Base-by-base conservation (phyloP, 2,329 filamentous ascomycete species). In the Rhinocladiella similis region DNA sequence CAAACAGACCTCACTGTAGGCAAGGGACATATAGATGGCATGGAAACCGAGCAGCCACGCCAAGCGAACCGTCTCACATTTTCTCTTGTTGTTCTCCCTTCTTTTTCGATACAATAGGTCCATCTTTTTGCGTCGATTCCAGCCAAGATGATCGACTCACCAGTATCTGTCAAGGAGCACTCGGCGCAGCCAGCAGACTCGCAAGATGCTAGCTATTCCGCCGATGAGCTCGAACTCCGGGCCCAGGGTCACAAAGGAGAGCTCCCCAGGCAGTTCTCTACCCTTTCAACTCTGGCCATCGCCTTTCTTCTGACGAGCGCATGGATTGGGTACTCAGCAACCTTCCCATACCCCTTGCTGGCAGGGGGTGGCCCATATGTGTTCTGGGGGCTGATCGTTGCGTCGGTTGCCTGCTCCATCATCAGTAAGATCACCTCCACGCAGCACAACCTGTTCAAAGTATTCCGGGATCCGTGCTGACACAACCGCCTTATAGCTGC, bases 221-320 rank as follows among this genome's bases (percentile, higher is more conserved):
- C 52, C 9, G 56, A 59, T 22, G 56, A 56, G 29, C 16, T 48
- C 18, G 27, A 43, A 25, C 47, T 59, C n/a, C 47, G 52, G 18
- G 42, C 48, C 9, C 56, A 59, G 27, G 56, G 56, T 19, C 56
- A 59, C 35, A 50, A 16, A 1, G 56, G 53, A 14, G 56, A 56
- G 46, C 57, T 67, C 12, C 65, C 63, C 2, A 56, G 61, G 13
- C 59, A 60, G 18, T 67, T 67, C 39, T 56, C 45, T 12, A 47
- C 49, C n/a, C 35, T 67, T 7, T 68, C 68, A 0, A 61, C 62
- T 4, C 29, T 69, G 12, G 61, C 65, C 4, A 55, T 70, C 6
- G 67, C 62, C 9, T 69, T 68, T 38, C 62, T 54, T 20, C 66
- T 70, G 29, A 70, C 67, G 1, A 72, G 70, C 53, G 67, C 68